phyloP scores from a whole-genome alignment of 73 alveolate species.

The Durusdinium trenchii region DNA sequence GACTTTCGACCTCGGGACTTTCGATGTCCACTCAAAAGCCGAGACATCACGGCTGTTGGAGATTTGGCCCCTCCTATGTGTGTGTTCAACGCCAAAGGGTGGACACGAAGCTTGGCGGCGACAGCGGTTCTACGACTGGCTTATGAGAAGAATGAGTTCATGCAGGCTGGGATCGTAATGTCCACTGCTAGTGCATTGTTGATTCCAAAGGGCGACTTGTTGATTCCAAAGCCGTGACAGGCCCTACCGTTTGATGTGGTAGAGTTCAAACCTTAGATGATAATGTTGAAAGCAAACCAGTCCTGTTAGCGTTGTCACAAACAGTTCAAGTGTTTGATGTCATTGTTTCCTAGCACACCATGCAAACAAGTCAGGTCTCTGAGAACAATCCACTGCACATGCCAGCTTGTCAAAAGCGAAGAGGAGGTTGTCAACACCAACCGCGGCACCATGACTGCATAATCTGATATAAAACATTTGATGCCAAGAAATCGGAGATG shows the following conservation, averaged over 20 bases:
- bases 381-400: neutral
- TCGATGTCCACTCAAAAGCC: neutral
- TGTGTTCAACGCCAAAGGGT: neutral
- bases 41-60: neutral
- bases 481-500: neutral
- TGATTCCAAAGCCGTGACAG: too few relatives aligned
- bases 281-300: too few relatives aligned
- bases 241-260: too few relatives aligned
- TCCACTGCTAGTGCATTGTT: too few relatives aligned
- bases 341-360: neutral
- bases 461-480: neutral
- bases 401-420: neutral
- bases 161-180: neutral
- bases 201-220: too few relatives aligned
- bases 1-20: neutral
- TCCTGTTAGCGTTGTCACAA: too few relatives aligned
- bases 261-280: too few relatives aligned
- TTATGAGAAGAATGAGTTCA: neutral
- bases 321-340: too few relatives aligned
- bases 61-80: neutral
- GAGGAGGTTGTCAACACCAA: neutral
- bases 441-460: neutral
- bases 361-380: neutral
- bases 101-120: slow-evolving; percentile 21
- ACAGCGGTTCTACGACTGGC: neutral